Conservation (phyloP, 176 grass and related monocot genomes). For the Musa beccarii region DNA sequence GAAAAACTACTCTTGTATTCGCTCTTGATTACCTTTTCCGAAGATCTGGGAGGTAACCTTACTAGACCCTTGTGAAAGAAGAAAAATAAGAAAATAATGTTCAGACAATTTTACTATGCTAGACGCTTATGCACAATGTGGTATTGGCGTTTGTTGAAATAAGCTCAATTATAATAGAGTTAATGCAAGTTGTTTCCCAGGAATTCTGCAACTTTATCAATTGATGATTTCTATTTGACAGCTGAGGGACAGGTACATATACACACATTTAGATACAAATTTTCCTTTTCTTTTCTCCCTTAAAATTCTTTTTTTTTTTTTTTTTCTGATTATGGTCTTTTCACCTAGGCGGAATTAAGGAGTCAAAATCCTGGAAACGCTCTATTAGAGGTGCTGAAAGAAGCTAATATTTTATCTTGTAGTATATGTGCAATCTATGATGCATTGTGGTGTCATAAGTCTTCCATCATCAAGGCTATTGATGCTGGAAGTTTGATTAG, state of each 20-base stretch:
- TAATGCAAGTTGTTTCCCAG: conserved; percentile 26
- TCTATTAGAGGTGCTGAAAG: conserved; percentile 73
- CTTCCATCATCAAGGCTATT: neutral
- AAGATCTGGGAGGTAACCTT: conserved; percentile 53
- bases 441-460: neutral
- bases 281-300: conserved; percentile 3
- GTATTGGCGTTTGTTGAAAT: neutral
- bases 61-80: neutral
- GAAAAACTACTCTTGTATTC: conserved; percentile 94
- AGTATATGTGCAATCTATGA: conserved; percentile 17
- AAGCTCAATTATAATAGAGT: conserved; percentile 7
- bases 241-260: conserved; percentile 67
- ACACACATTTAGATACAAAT: conserved; percentile 12
- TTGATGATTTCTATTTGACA: conserved; percentile 98
- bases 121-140: neutral
- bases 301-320: neutral
- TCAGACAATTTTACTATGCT: too few species aligned
- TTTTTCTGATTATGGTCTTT: conserved; percentile 11
- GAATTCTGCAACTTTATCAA: conserved; percentile 66
- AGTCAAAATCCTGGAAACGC: conserved; percentile 62
- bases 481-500: neutral
- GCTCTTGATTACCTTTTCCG: conserved; percentile 89
- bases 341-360: conserved; percentile 61
- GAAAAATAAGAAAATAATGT: too few species aligned
- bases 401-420: neutral